Percentiles rank a stretch among this genome's conserved stretches.
phyloP scores from a whole-genome alignment of 106 monocot species.

The Hemerocallis citrina region DNA sequence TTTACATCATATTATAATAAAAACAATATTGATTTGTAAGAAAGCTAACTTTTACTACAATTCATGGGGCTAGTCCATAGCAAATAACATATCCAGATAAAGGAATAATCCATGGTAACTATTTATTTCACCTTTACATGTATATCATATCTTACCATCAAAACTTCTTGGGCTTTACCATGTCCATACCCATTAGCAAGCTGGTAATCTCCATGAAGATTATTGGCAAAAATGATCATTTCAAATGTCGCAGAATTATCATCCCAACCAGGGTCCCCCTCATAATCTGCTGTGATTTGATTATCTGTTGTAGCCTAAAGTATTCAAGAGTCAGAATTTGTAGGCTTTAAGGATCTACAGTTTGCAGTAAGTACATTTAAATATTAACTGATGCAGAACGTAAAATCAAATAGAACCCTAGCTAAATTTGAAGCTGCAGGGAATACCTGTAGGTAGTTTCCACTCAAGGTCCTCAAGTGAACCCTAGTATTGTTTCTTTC shows the following conservation, averaged over 20 bases:
- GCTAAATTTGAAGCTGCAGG: too few species aligned
- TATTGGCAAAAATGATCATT: constrained; percentile 49
- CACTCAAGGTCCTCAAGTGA: constrained; percentile 52
- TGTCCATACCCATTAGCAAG: constrained; percentile 78
- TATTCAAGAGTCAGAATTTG: background rate
- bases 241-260: constrained; percentile 67
- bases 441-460: constrained; percentile 56
- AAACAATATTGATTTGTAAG: background rate
- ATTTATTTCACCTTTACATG: background rate
- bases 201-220: constrained; percentile 81
- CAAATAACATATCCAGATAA: background rate
- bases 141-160: constrained; percentile 26
- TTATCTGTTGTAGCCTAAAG: constrained; percentile 48
- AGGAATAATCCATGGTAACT: background rate
- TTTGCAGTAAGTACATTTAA: background rate
- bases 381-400: background rate
- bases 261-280: constrained; percentile 54
- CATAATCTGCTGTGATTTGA: constrained; percentile 46
- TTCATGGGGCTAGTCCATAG: background rate
- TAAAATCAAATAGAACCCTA: background rate
- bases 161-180: constrained; percentile 40
- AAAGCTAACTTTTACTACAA: background rate
- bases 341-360: background rate
- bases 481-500: constrained; percentile 53
- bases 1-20: too few species aligned